Evolutionary conservation across 176 grass and related monocot genomes (phyloP), one percentile per base, ranked within the genome.

Genomic region (Paspalum notatum): DNA sequence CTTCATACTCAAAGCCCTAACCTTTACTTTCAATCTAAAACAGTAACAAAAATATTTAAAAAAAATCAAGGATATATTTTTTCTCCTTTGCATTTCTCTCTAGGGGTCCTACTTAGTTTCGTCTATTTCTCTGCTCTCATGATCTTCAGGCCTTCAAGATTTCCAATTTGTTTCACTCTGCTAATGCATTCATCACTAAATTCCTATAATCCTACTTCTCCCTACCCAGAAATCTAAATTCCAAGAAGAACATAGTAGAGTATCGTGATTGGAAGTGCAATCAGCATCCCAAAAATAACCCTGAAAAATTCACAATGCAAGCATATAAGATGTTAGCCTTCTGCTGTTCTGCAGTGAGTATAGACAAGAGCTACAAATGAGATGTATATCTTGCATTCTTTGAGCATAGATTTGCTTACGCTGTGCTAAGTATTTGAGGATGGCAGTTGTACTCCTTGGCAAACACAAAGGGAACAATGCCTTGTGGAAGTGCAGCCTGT

Each of bases 381-480:
- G 9, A 45, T 20, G 22, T 11, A 66, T 63, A 45, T 20, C 24
- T 38, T 72, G 16, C 17, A 65, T 75, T 62, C 1, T n/a, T 57
- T 49, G 70, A 74, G 72, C 20, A 25, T 44, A 20, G 7, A 40
- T 60, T 82, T 66, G 32, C 90, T 80, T 93, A 98, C 95, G 90
- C 95, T 27, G 95, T 98, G 83, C 95, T 98, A 69, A 98, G 95
- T 22, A 98, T 98, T 89, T 94, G 77, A 68, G 95, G 92, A 62
- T 98, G 95, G 83, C 95, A 98, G 53, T 93, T 98, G 84, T 98
- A 98, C 57, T 98, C 95, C 70, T 98, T 98, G 24, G 95, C 95
- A 62, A 98, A 98, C 66, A 98, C 95, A 79, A 98, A 98, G 11
- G 95, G 95, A 6, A 98, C 95, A 6, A 98, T 98, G 44, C 95